Conservation (phyloP, 805 yeast species). For the Wickerhamomyces rabaulensis region DNA sequence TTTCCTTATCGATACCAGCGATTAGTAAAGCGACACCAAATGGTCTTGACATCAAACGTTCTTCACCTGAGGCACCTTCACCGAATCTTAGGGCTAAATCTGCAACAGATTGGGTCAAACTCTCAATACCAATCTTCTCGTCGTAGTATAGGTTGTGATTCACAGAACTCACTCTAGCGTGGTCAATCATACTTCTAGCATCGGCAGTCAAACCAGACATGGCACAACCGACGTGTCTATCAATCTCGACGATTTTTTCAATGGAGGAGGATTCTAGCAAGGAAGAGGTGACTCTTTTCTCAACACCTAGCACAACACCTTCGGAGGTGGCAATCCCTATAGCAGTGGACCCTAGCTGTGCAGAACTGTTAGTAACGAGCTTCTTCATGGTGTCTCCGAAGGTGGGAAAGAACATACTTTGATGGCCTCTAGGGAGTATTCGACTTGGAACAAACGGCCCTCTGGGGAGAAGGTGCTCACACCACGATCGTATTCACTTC, state of each 20-base stretch:
- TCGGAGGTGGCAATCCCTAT: conserved; percentile 93
- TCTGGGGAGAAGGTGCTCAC: conserved; percentile 98
- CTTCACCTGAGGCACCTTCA: conserved; percentile 95
- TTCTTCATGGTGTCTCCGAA: background rate
- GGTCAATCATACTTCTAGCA: conserved; percentile 98
- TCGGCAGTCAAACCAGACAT: conserved; percentile 99
- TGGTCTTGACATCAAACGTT: conserved; percentile 90
- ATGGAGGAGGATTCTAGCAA: conserved; percentile 87
- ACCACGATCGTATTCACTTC: conserved; percentile 99
- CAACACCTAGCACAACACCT: conserved; percentile 95
- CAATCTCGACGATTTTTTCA: conserved; percentile 94
- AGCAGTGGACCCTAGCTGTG: conserved; percentile 85
- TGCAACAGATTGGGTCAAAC: conserved; percentile 93
- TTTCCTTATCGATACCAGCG: conserved; percentile 89
- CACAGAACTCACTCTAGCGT: conserved; percentile 85
- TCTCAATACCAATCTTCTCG: conserved; percentile 87
- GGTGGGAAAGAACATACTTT: conserved; percentile 42
- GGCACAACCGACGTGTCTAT: conserved; percentile 93
- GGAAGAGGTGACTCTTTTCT: conserved; percentile 92
- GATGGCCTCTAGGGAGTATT: conserved; percentile 95
- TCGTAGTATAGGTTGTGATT: conserved; percentile 88
- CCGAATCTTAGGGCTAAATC: conserved; percentile 96
- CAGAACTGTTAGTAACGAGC: conserved; percentile 2
- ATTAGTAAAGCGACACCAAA: conserved; percentile 96
- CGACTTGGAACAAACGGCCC: conserved; percentile 97